Conservation (phyloP, 1,139 yeast species). For the Saccharomyces hybrid region DNA sequence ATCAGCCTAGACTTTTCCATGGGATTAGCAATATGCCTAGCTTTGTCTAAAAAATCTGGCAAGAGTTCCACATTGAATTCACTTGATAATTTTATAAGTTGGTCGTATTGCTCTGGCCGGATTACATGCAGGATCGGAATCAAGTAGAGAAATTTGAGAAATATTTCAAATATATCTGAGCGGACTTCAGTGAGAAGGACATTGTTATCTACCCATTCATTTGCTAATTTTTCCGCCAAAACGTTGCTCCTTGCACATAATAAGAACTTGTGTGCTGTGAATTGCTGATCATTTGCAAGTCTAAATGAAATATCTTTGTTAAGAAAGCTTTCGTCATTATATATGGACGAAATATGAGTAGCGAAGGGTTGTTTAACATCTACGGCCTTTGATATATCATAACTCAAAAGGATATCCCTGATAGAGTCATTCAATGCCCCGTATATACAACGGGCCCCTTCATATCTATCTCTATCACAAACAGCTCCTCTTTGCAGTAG, state of each 20-base stretch:
- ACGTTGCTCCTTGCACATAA: conserved; percentile 34
- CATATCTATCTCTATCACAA: conserved; percentile 71
- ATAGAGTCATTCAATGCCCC: conserved; percentile 69
- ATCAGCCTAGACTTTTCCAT: conserved; percentile 38
- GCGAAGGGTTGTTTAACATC: conserved; percentile 71
- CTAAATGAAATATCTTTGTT: conserved; percentile 38
- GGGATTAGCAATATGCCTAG: conserved; percentile 21
- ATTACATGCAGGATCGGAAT: conserved; percentile 35
- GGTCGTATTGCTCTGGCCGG: conserved; percentile 27
- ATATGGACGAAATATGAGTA: conserved; percentile 51
- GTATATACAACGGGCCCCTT: conserved; percentile 72
- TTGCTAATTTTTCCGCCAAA: conserved; percentile 27
- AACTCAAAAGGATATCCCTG: conserved; percentile 48
- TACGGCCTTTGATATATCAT: conserved; percentile 61
- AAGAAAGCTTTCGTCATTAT: conserved; percentile 32
- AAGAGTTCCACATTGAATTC: conserved; percentile 37
- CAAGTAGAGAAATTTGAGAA: conserved; percentile 50
- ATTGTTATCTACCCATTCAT: not conserved
- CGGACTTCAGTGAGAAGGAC: not conserved
- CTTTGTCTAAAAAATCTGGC: conserved; percentile 30
- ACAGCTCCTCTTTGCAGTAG: conserved; percentile 62
- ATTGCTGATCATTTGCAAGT: conserved; percentile 17
- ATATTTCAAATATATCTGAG: conserved; percentile 14
- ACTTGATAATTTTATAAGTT: conserved; percentile 34
- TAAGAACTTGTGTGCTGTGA: conserved; percentile 35